Conservation (phyloP, 306 rosid species). For the Betula pendula region DNA sequence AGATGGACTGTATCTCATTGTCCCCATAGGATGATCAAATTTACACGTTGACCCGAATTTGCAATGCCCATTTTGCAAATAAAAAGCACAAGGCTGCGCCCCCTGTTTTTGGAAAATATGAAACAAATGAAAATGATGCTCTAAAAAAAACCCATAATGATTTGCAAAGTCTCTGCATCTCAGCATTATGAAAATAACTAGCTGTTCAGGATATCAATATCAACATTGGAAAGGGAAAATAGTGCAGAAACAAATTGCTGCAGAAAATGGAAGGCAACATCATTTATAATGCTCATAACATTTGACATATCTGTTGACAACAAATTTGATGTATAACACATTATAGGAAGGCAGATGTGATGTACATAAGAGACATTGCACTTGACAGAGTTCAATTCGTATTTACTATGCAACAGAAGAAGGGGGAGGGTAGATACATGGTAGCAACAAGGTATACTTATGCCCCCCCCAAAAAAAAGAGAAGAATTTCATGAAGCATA, state of each 20-base stretch:
- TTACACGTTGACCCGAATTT: slow-evolving; percentile 83
- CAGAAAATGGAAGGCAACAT: background rate
- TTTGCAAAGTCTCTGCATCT: background rate
- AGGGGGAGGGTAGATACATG: background rate
- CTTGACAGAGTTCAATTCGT: background rate
- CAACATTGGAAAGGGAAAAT: background rate
- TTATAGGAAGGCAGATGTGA: background rate
- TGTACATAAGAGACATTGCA: background rate
- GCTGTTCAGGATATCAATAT: background rate
- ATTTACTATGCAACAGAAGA: background rate
- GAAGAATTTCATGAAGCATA: background rate
- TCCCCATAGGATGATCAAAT: slow-evolving; percentile 80
- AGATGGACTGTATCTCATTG: slow-evolving; percentile 62
- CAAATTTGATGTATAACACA: background rate
- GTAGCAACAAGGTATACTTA: background rate
- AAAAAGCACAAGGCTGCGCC: slow-evolving; percentile 43
- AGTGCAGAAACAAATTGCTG: slow-evolving; percentile 5
- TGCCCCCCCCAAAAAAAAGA: background rate
- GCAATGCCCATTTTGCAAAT: slow-evolving; percentile 69
- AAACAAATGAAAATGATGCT: background rate
- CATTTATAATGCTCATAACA: background rate
- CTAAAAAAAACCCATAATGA: background rate
- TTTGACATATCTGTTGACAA: slow-evolving; percentile 2
- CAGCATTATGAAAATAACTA: background rate
- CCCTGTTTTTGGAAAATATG: slow-evolving; percentile 37